Percentiles rank a stretch among this genome's conserved stretches.
Conservation (phyloP, 2,329 filamentous ascomycete genomes). For the Colletotrichum musae region DNA sequence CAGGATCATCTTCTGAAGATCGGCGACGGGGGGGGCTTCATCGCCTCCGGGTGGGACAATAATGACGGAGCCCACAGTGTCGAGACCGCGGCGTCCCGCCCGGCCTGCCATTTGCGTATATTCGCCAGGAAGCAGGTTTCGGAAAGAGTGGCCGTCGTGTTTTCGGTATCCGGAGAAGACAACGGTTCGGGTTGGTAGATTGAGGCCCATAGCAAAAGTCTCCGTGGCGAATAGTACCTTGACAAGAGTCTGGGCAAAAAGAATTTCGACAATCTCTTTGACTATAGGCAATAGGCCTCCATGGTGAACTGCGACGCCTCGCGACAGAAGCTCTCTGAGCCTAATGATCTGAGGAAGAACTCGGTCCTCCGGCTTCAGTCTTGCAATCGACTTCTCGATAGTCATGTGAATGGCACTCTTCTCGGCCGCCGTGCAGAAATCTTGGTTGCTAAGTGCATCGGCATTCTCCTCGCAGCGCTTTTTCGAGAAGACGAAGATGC, state of each 20-base stretch:
- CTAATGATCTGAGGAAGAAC: slow-evolving; percentile 92
- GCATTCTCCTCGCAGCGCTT: slow-evolving; percentile 98
- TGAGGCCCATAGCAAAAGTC: slow-evolving; percentile 98
- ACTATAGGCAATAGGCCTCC: slow-evolving; percentile 95
- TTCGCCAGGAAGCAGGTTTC: slow-evolving; percentile 92
- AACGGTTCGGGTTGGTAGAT: slow-evolving; percentile 94
- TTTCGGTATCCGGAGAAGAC: slow-evolving; percentile 98
- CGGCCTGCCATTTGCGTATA: slow-evolving; percentile 99
- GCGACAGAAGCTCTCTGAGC: slow-evolving; percentile 84
- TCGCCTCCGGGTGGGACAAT: slow-evolving; percentile 88
- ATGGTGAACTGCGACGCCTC: slow-evolving; percentile 96
- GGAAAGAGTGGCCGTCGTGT: slow-evolving; percentile 92
- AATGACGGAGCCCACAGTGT: slow-evolving; percentile 93
- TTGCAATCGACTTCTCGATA: slow-evolving; percentile 93
- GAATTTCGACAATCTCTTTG: slow-evolving; percentile 96
- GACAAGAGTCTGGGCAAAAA: slow-evolving; percentile 94
- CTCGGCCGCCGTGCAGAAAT: slow-evolving; percentile 93
- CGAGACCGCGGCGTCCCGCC: slow-evolving; percentile 92
- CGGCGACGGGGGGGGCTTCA: slow-evolving; percentile 87
- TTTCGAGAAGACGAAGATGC: slow-evolving; percentile 99
- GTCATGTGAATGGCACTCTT: slow-evolving; percentile 99
- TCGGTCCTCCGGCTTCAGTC: slow-evolving; percentile 91
- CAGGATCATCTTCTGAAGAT: slow-evolving; percentile 93
- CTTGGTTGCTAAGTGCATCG: slow-evolving; percentile 92
- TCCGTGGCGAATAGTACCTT: slow-evolving; percentile 98